phyloP scores from a whole-genome alignment of 192 early-diverging fungal genomes.

The Gonapodya prolifera region DNA sequence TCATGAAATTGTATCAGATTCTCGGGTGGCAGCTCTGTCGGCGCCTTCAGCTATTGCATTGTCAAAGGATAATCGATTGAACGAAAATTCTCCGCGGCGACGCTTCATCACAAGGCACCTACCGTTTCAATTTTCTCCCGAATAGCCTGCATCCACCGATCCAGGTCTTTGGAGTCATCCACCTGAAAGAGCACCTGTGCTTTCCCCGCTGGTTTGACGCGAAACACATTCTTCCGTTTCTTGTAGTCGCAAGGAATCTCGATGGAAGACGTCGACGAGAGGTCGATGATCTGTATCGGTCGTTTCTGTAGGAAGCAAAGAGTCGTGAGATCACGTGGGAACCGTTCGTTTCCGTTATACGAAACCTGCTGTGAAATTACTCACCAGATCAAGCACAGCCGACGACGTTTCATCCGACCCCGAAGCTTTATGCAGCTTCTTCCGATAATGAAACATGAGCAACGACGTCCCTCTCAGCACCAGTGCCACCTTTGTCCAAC shows the following conservation, averaged over 20 bases:
- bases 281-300: not conserved
- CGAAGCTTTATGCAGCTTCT: not conserved
- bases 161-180: not conserved
- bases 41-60: not conserved
- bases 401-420: not conserved
- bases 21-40: not conserved
- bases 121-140: not conserved
- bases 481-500: not conserved
- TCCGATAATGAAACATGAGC: not conserved
- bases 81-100: no score
- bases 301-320: not conserved
- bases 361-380: no score
- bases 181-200: not conserved
- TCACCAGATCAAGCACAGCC: not conserved
- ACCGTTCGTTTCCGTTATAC: no score
- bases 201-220: not conserved
- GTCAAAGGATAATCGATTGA: no score
- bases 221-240: not conserved
- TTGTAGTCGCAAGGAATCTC: not conserved
- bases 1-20: not conserved
- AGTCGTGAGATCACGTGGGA: not conserved
- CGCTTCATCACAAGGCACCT: not conserved
- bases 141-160: not conserved
- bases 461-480: not conserved
- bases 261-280: not conserved